These are phyloP conservation scores for Boletellus emodensis DNA, from an alignment of 768 basidiomycete species.

Conservation along the genomic window DNA sequence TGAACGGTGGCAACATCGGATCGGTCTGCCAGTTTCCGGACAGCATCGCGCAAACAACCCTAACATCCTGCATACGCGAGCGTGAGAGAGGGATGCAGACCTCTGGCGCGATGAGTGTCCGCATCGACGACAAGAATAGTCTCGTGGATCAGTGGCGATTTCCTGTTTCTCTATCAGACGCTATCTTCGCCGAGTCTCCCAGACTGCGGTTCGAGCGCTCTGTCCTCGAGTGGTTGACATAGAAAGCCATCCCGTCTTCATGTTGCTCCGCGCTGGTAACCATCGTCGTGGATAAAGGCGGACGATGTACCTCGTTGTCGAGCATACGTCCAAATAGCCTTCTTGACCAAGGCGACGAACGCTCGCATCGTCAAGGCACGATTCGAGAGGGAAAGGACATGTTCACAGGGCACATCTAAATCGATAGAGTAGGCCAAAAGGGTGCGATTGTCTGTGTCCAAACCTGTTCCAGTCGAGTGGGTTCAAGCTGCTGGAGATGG, in stretches of 20 bases:
- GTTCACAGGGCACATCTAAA: no score
- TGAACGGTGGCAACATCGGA: slow-evolving; percentile 89
- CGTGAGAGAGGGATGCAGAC: slow-evolving; percentile 19
- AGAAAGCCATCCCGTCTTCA: slow-evolving; percentile 46
- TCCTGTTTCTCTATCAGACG: slow-evolving; percentile 73
- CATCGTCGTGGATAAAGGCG: slow-evolving; percentile 61
- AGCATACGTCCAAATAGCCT: slow-evolving; percentile 62
- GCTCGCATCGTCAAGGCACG: no score
- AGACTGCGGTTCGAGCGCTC: slow-evolving; percentile 64
- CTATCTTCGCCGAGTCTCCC: slow-evolving; percentile 62
- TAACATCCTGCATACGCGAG: background rate
- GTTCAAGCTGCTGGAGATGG: no score
- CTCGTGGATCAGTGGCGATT: slow-evolving; percentile 70
- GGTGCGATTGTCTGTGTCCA: no score
- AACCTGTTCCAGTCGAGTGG: no score
- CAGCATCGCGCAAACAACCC: slow-evolving; percentile 80
- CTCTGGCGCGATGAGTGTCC: slow-evolving; percentile 80
- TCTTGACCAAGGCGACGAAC: slow-evolving; percentile 67
- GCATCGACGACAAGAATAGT: slow-evolving; percentile 84
- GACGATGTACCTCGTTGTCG: slow-evolving; percentile 57
- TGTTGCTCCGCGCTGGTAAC: slow-evolving; percentile 47
- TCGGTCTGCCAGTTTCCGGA: slow-evolving; percentile 74
- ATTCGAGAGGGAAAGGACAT: no score
- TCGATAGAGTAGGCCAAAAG: no score
- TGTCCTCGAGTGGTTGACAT: slow-evolving; percentile 60